Evolutionary conservation across 2,329 filamentous ascomycete species (phyloP).

Genomic region (Diplodia scrobiculata): DNA sequence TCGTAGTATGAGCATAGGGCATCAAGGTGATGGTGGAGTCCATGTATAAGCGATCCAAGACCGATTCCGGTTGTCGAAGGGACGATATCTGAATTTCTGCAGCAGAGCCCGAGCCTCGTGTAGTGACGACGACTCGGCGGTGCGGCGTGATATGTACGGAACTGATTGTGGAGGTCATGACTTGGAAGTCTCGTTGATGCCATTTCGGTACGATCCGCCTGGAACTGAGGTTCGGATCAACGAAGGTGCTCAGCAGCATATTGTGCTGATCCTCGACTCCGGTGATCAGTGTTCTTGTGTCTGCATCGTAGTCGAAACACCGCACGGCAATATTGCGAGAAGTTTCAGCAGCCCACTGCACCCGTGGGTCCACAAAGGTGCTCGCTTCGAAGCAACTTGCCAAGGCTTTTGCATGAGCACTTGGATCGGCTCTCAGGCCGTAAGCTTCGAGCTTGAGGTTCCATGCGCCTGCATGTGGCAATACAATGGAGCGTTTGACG

Average conservation of each 20-base stretch:
- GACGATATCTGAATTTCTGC: constrained; percentile 23
- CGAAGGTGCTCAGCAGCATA: constrained; percentile 23
- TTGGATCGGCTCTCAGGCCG: constrained; percentile 19
- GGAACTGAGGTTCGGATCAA: constrained; percentile 12
- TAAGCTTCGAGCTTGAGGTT: constrained; percentile 15
- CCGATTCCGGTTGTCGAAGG: constrained; percentile 1
- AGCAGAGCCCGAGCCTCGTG: constrained; percentile 1
- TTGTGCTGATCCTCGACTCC: constrained; percentile 5
- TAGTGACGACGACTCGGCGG: constrained; percentile 17
- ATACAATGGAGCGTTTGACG: constrained; percentile 17
- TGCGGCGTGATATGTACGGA: constrained; percentile 21
- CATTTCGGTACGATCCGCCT: constrained; percentile 16
- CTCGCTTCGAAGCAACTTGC: constrained; percentile 11
- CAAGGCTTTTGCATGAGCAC: constrained; percentile 22
- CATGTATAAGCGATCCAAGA: constrained; percentile 19
- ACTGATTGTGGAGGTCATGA: constrained; percentile 9
- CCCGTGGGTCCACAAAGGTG: constrained; percentile 9
- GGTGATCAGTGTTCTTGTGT: constrained; percentile 18
- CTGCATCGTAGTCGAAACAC: constrained; percentile 26
- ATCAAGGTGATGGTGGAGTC: constrained; percentile 11
- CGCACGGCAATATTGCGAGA: neutral
- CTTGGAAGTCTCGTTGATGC: constrained; percentile 10
- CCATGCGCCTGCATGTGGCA: constrained; percentile 18
- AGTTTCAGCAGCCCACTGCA: constrained; percentile 7
- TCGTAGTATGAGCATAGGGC: neutral